Conservation (phyloP, 2,329 filamentous ascomycete species). For the Pyricularia grisea region DNA sequence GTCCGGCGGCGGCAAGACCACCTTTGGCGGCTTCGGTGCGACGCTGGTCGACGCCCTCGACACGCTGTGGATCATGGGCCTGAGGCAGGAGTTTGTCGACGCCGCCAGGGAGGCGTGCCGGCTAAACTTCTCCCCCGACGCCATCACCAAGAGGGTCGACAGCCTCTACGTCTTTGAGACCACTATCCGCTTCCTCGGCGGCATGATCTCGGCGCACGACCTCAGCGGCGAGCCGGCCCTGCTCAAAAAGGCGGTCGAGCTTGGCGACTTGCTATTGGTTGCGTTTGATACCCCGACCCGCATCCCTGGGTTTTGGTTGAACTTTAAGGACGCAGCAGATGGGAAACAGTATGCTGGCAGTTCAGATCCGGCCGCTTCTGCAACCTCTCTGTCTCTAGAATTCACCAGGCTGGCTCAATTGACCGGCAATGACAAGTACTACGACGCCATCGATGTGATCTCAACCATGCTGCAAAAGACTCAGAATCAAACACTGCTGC, state of each 20-base stretch:
- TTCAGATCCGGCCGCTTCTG: constrained; percentile 25
- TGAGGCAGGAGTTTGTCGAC: constrained; percentile 70
- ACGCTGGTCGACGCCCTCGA: constrained; percentile 58
- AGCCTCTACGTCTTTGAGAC: constrained; percentile 89
- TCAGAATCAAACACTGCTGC: constrained; percentile 60
- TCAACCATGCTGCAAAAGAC: constrained; percentile 58
- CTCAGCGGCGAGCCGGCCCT: constrained; percentile 55
- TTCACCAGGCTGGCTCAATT: constrained; percentile 63
- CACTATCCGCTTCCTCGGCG: constrained; percentile 83
- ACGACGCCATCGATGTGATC: constrained; percentile 66
- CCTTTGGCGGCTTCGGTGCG: constrained; percentile 47
- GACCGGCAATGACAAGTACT: constrained; percentile 60
- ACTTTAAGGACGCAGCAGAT: constrained; percentile 29
- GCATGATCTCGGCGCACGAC: constrained; percentile 78
- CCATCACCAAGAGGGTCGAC: constrained; percentile 52
- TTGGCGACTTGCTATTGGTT: constrained; percentile 72
- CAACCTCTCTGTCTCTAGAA: constrained; percentile 57
- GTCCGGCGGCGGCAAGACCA: constrained; percentile 32
- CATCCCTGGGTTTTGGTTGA: constrained; percentile 47
- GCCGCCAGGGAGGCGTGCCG: constrained; percentile 53
- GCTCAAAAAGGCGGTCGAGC: constrained; percentile 67
- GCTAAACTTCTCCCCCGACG: not conserved
- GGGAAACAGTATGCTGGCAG: constrained; percentile 23
- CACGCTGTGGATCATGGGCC: constrained; percentile 78
- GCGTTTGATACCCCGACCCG: constrained; percentile 85